phyloP scores from a whole-genome alignment of 192 early-diverging fungal genomes.

The Kappamyces sp. region DNA sequence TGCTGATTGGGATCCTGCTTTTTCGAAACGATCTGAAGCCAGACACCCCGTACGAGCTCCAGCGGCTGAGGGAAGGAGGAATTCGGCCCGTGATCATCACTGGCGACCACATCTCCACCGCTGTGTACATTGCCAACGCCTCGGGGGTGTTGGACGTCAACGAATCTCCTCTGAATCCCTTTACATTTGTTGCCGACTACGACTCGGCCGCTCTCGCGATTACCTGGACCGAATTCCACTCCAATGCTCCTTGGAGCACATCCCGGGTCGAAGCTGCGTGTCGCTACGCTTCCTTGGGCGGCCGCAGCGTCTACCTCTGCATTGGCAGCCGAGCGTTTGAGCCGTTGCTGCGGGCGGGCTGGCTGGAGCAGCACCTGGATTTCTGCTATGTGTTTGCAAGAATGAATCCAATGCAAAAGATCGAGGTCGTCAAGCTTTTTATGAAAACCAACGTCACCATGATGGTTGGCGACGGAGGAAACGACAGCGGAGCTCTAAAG shows the following conservation, averaged over 20 bases:
- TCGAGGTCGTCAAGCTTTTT: constrained; percentile 59
- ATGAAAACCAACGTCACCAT: constrained; percentile 72
- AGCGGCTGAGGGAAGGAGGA: constrained; percentile 57
- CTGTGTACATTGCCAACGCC: constrained; percentile 60
- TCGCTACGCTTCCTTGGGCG: neutral
- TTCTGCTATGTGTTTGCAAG: constrained; percentile 68
- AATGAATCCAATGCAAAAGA: constrained; percentile 73
- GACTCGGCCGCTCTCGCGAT: too few relatives aligned
- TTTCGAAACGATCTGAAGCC: constrained; percentile 71
- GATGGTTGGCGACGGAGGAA: constrained; percentile 83
- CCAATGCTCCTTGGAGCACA: constrained; percentile 27
- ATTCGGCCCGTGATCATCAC: constrained; percentile 75
- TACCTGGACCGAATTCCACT: constrained; percentile 49
- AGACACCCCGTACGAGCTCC: constrained; percentile 61
- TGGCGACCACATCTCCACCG: constrained; percentile 69
- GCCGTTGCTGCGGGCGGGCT: constrained; percentile 28
- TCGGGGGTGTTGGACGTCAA: constrained; percentile 56
- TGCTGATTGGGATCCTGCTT: constrained; percentile 55
- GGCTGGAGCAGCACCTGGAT: constrained; percentile 51
- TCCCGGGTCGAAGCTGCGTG: constrained; percentile 3
- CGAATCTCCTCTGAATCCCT: constrained; percentile 44
- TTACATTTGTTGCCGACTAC: constrained; percentile 28
- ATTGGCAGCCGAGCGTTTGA: constrained; percentile 65
- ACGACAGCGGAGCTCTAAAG: constrained; percentile 73
- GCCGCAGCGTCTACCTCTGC: constrained; percentile 52